A percentile compares a stretch with the other conserved stretches of the same genome.
Conservation (phyloP, 2,329 filamentous ascomycete genomes). For the Aspergillus unguis region DNA sequence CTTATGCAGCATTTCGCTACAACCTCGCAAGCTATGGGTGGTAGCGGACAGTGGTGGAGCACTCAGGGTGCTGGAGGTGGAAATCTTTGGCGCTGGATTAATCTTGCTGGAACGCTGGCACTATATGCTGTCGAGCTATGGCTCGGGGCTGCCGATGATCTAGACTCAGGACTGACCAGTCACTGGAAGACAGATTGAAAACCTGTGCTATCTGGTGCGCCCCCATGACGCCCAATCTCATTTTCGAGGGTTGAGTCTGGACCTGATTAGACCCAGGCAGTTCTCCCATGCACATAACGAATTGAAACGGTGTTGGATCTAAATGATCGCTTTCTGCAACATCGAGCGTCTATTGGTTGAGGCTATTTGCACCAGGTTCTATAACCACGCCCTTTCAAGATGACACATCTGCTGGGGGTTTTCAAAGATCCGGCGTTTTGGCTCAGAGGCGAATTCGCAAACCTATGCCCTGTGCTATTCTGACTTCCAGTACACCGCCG, state of each 20-base stretch:
- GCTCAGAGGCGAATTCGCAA: too few species aligned
- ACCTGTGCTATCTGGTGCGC: neutral
- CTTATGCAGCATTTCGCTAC: constrained; percentile 93
- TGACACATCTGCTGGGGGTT: neutral
- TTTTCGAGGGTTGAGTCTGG: neutral
- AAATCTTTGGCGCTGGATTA: constrained; percentile 91
- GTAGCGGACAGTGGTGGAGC: constrained; percentile 74
- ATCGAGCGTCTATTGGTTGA: neutral
- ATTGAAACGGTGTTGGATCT: neutral
- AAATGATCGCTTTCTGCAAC: neutral
- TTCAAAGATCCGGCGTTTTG: neutral
- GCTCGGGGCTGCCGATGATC: constrained; percentile 68
- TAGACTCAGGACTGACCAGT: constrained; percentile 66
- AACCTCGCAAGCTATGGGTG: constrained; percentile 57
- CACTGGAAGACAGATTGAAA: constrained; percentile 93
- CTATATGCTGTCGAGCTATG: constrained; percentile 89
- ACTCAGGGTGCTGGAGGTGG: constrained; percentile 79
- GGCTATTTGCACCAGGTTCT: neutral
- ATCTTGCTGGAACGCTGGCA: constrained; percentile 81
- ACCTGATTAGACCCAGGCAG: neutral
- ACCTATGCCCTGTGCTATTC: neutral
- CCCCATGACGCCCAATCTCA: neutral
- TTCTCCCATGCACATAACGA: neutral
- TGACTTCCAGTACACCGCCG: neutral
- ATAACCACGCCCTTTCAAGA: neutral